Percentiles rank a stretch among this genome's conserved stretches.
phyloP scores from a whole-genome alignment of 73 alveolate genomes.

The Effrenium voratum region DNA sequence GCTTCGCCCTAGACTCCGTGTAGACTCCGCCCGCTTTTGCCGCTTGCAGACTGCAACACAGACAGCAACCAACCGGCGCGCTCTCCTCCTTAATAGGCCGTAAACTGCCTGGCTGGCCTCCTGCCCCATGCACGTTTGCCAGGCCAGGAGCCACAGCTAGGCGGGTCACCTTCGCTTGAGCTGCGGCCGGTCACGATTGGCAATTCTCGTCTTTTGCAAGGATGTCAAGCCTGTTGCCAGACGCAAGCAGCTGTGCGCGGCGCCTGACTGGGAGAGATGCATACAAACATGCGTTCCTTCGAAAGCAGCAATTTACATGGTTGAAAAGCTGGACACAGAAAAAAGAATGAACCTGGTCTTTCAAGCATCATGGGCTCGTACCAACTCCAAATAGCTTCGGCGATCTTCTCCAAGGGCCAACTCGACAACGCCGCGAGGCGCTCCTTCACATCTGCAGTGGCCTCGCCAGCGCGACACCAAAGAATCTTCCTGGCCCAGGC shows the following conservation, averaged over 20 bases:
- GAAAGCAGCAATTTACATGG: not conserved
- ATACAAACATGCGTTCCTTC: not conserved
- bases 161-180: not conserved
- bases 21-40: not conserved
- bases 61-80: no score
- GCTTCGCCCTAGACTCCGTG: not conserved
- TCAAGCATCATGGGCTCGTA: constrained; percentile 13
- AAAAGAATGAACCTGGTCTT: not conserved
- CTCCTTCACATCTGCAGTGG: not conserved
- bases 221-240: constrained; percentile 1
- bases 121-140: not conserved
- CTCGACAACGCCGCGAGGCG: not conserved
- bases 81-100: not conserved
- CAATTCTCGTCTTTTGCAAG: not conserved
- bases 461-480: constrained; percentile 11
- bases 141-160: not conserved
- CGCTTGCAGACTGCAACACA: not conserved
- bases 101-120: not conserved
- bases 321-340: not conserved
- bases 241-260: not conserved
- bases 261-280: not conserved
- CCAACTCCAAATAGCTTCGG: not conserved
- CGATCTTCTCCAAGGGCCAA: constrained; percentile 30
- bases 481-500: constrained; percentile 34
- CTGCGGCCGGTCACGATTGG: not conserved